These are phyloP conservation scores for Brassica balearica DNA, from an alignment of 441 rosid genomes.

Conservation along the genomic window DNA sequence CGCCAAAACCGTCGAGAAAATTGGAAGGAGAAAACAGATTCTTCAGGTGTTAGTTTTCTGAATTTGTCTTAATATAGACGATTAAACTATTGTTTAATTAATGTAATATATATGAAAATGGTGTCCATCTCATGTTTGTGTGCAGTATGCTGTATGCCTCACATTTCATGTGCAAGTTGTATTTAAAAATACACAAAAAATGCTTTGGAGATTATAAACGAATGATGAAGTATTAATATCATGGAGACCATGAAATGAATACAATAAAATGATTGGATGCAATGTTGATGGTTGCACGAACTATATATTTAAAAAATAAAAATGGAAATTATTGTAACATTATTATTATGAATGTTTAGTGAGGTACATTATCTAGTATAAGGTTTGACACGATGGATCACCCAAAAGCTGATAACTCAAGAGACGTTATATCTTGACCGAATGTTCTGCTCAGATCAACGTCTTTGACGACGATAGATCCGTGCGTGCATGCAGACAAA, in stretches of 20 bases:
- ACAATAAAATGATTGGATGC: neutral
- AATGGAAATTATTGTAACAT: no score
- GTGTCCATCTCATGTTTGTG: conserved; percentile 39
- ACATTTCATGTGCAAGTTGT: conserved; percentile 26
- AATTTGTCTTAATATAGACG: conserved; percentile 45
- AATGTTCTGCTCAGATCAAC: no score
- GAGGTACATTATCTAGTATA: no score
- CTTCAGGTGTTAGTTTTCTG: conserved; percentile 38
- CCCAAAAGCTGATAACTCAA: no score
- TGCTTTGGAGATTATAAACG: neutral
- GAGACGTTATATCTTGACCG: no score
- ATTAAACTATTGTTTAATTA: conserved; percentile 17
- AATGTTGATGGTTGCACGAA: no score
- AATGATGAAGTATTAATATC: neutral
- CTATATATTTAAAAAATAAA: no score
- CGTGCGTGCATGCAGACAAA: no score
- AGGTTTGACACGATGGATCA: no score
- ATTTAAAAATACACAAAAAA: neutral
- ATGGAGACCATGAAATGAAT: conserved; percentile 42
- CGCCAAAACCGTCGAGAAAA: conserved; percentile 29
- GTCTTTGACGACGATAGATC: no score
- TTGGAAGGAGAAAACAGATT: conserved; percentile 9
- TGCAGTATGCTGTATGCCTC: conserved; percentile 27
- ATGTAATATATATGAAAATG: conserved; percentile 28
- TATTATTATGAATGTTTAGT: no score